Percentiles rank a stretch among this genome's conserved stretches.
Conservation (phyloP, 2,329 filamentous ascomycete genomes). For the Verticillium longisporum region DNA sequence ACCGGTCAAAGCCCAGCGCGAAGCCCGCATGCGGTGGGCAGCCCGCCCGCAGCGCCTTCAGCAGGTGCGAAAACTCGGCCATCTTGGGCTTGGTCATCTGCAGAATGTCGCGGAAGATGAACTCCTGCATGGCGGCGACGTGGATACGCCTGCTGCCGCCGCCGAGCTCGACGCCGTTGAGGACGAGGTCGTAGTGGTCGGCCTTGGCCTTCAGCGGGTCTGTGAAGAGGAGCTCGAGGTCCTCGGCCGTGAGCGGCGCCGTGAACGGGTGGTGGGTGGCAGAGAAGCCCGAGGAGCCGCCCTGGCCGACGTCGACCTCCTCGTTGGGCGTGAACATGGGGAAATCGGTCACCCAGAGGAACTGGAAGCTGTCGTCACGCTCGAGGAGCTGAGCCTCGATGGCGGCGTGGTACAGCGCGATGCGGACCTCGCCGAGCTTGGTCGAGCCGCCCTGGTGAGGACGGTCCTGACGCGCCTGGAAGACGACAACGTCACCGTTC, state of each 20-base stretch:
- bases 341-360: slow-evolving; percentile 85
- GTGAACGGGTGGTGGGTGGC: slow-evolving; percentile 97
- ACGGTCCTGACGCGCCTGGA: slow-evolving; percentile 67
- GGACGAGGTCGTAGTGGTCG: slow-evolving; percentile 91
- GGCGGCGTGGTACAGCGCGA: slow-evolving; percentile 61
- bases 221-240: slow-evolving; percentile 67
- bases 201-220: slow-evolving; percentile 68
- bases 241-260: slow-evolving; percentile 63
- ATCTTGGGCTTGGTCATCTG: slow-evolving; percentile 67
- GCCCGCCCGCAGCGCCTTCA: slow-evolving; percentile 74
- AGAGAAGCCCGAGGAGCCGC: slow-evolving; percentile 70
- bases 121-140: slow-evolving; percentile 72
- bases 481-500: slow-evolving; percentile 71
- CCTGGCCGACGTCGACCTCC: slow-evolving; percentile 66
- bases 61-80: slow-evolving; percentile 76
- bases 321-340: slow-evolving; percentile 80
- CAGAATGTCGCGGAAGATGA: slow-evolving; percentile 76
- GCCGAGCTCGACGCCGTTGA: slow-evolving; percentile 91
- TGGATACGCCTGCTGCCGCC: slow-evolving; percentile 93
- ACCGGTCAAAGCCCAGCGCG: slow-evolving; percentile 83
- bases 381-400: slow-evolving; percentile 54
- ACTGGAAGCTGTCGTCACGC: slow-evolving; percentile 47
- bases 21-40: slow-evolving; percentile 95
- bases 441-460: slow-evolving; percentile 67
- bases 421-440: slow-evolving; percentile 64